Evolutionary conservation across 768 basidiomycete genomes (phyloP), one percentile per base, ranked within the genome.

Genomic region (Pleurotus platypus): DNA sequence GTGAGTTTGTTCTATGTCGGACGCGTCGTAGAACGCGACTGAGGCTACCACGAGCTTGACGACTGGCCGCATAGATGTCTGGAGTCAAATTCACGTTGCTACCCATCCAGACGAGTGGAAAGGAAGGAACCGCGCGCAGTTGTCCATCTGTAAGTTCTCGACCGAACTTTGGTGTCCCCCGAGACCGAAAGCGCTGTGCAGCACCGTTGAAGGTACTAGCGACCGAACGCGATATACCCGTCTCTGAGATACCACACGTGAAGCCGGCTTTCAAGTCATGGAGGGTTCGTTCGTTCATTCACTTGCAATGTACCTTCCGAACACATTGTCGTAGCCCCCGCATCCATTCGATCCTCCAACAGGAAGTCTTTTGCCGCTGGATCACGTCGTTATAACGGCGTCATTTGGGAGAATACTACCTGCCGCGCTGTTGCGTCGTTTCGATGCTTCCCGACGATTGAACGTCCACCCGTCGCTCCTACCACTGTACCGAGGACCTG

Each of bases 401-500:
- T 96, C 94, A 0, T 96, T 96, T 61, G 94, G 94, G 0, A 87
- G 89, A 46, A 93, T 95, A 61, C 79, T 98, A 11, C 81, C 91
- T 0, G 66, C 74, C 4, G 64, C 75, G 2, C 73, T 90, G 53
- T 81, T 97, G 13, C 66, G 74, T 12, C 74, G 78, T 40, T 96
- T 96, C 64, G 77, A 72, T 0, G 74, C 75, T 0, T 63, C 69
- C 0, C 80, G 83, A 46, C 75, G 88, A 20, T 74, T 98, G 38
- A 97, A 98, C 64, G 84, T 98, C 5, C 94, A 98, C 64, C 93
- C 94, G 0, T 95, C 94, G 37, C 73, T 93, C 0, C 78, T 98
- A 35, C 94, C 94, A 0, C 75, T 78, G 24, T 94, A 91, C 68
- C 85, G 94, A n/a, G 94, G 94, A 0, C 85, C 94, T 7, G 91